Conservation (phyloP, 31 red algal species). For the Odonthalia washingtoniensis region DNA sequence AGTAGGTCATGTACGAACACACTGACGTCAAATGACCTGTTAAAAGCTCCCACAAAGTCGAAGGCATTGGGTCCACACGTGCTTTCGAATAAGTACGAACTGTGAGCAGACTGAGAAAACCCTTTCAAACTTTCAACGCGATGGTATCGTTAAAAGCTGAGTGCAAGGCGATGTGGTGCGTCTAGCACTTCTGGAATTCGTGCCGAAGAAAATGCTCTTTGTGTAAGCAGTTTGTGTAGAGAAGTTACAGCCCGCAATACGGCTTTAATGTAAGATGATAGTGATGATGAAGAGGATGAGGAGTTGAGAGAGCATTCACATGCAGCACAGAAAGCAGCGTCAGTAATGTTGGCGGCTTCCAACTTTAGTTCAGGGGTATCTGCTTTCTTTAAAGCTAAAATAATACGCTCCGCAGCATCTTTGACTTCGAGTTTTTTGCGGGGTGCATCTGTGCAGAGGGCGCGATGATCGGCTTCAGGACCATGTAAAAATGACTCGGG, state of each 20-base stretch:
- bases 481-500: slow-evolving; percentile 66
- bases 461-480: slow-evolving; percentile 80
- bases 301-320: slow-evolving; percentile 33
- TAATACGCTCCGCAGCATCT: slow-evolving; percentile 71
- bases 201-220: slow-evolving; percentile 45
- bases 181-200: slow-evolving; percentile 51
- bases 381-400: slow-evolving; percentile 72
- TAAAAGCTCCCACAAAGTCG: too few relatives aligned
- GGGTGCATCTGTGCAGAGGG: slow-evolving; percentile 71
- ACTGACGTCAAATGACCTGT: too few relatives aligned
- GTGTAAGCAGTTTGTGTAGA: slow-evolving; percentile 78
- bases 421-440: slow-evolving; percentile 59
- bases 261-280: slow-evolving; percentile 42
- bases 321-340: slow-evolving; percentile 67
- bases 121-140: slow-evolving; percentile 80
- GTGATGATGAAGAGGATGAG: neutral
- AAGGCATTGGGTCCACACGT: too few relatives aligned
- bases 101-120: slow-evolving; percentile 76
- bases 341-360: slow-evolving; percentile 65
- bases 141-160: slow-evolving; percentile 57
- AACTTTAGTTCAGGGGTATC: slow-evolving; percentile 16
- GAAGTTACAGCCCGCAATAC: slow-evolving; percentile 63
- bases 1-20: too few relatives aligned
- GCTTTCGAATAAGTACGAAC: slow-evolving; percentile 60
- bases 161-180: slow-evolving; percentile 55